These are phyloP conservation scores for Handroanthus guayacan DNA, from an alignment of 257 asterid genomes.

Conservation along the genomic window DNA sequence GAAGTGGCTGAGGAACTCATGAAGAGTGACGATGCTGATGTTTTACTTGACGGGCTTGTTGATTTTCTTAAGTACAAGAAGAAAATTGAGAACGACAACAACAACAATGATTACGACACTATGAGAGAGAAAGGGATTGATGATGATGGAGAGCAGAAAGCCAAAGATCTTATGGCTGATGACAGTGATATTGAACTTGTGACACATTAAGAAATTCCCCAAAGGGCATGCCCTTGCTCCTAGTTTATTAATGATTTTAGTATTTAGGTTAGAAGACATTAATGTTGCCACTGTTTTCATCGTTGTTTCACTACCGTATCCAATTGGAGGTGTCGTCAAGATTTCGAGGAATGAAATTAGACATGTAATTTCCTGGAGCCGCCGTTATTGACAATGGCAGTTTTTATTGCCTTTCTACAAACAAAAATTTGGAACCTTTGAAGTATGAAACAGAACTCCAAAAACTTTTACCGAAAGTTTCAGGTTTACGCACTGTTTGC, in stretches of 20 bases:
- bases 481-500: background rate
- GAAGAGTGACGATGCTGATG: conserved; percentile 67
- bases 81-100: background rate
- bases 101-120: no score
- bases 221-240: no score
- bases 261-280: no score
- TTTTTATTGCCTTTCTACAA: no score
- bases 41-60: conserved; percentile 48
- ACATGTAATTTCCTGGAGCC: background rate
- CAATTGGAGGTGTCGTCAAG: background rate
- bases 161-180: background rate
- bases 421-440: no score
- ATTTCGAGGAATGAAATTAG: background rate
- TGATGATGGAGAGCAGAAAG: background rate
- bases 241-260: no score
- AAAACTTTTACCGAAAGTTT: background rate
- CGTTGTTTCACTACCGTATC: background rate
- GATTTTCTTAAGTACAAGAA: conserved; percentile 53
- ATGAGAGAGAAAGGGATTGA: no score
- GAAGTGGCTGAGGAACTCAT: conserved; percentile 81
- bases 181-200: conserved; percentile 18
- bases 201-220: background rate
- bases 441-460: no score
- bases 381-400: no score
- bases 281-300: background rate